Evolutionary conservation across 2,329 filamentous ascomycete species (phyloP), one percentile per base, ranked within the genome.

Genomic region (Xylaria arbuscula): DNA sequence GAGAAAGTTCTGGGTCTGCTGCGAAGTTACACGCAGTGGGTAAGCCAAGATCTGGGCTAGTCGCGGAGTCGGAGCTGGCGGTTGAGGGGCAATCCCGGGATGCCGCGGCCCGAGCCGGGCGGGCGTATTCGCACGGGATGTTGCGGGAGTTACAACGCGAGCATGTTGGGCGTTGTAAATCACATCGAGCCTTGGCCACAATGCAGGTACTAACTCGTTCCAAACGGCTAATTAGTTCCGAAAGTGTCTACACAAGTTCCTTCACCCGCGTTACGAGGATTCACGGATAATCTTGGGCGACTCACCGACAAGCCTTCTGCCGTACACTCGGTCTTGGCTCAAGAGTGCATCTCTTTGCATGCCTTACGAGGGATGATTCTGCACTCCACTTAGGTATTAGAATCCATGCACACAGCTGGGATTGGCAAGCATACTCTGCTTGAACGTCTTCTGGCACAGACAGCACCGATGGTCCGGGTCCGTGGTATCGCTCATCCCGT

Each of bases 141-240:
- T 63, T 66, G 28, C 74, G 72, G 15, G 56, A 34, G n/a, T 47
- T 47, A 58, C 76, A 78, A 2, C 76, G 72, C 50, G 72, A 70
- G 58, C 76, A 77, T 17, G 36, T 47, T 5, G 76, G 76, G 15
- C 72, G 66, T 28, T 68, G 63, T 32, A 76, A 47, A 55, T 76
- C 74, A 56, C 76, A 78, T 54, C 74, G 74, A n/a, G 72, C 65
- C 67, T 77, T 78, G 22, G 75, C 74, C n/a, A 32, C 38, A 13
- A 73, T 73, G 62, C 76, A 77, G 32, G 64, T 69, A 22, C 71
- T 73, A 42, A 2, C 19, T 40, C 47, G 47, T 40, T 11, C 1
- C 13, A 42, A 54, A n/a, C 38, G 6, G 3, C 40, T 34, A 47
- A 58, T 67, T 32, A 67, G 64, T 42, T 38, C 17, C 28, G 38